Base-by-base conservation (phyloP, 345 rosid species). In the Eutrema heterophyllum region DNA sequence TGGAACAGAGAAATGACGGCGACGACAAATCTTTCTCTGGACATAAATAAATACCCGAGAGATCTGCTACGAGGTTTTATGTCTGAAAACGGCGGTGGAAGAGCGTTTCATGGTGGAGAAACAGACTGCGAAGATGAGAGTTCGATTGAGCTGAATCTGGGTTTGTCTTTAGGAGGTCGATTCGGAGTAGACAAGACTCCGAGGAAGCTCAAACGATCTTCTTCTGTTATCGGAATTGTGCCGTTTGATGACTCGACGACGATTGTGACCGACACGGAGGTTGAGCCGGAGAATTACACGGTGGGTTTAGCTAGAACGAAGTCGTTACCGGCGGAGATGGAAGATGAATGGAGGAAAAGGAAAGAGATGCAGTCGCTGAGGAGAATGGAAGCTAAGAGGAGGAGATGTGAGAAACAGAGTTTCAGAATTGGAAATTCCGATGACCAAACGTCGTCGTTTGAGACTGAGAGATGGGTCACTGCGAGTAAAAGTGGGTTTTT, bases 301-400 rank as follows among this genome's bases (percentile, higher is more conserved):
- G 21, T 78, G n/a, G 80, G 72, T 2, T 88, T 95, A 41, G 79
- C 68, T 45, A 87, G 98, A 84, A 73, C 97, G 39, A 82, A 96
- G 62, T 92, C 99, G 65, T 81, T 92, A 61, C 97, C 98, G 0
- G 77, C 94, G 2, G 98, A 85, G 90, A 85, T 92, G 7, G 97
- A 90, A 66, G 99, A 90, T 61, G 98, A 87, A 66, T 89, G 92
- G 98, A 84, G 87, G 88, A 92, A 88, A 85, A 86, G 98, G 57
- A 90, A 88, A 84, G 93, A 86, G 76, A 73, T 89, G 86, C 97
- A 90, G 85, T 84, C 83, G 21, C 50, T 86, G 49, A 83, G 96
- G 80, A 86, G 97, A 60, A 83, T 90, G 97, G 96, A 84, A 61
- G 97, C 97, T 43, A 92, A 92, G 81, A 83, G 89, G 71, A 83